These are phyloP conservation scores for Sporisorium exsertum DNA, from an alignment of 1,284 basidiomycete species.

Conservation along the genomic window DNA sequence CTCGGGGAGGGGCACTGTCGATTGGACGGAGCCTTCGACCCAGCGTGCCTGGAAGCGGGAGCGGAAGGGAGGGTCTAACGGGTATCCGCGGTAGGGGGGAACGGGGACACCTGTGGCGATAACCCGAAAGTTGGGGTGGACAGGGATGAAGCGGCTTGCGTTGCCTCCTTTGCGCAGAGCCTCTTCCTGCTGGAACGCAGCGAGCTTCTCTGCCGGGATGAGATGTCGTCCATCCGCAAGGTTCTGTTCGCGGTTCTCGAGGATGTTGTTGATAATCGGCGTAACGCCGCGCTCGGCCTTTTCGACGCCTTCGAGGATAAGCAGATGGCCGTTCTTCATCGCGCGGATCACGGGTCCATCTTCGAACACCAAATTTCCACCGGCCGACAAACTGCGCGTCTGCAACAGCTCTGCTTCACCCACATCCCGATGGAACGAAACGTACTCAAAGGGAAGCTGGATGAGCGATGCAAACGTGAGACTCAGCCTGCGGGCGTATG, in stretches of 20 bases:
- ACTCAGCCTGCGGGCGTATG: conserved; percentile 69
- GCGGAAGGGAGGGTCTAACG: conserved; percentile 70
- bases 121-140: conserved; percentile 69
- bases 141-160: conserved; percentile 62
- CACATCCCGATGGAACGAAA: conserved; percentile 69
- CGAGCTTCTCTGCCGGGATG: conserved; percentile 67
- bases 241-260: conserved; percentile 69
- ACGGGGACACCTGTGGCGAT: conserved; percentile 68
- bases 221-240: conserved; percentile 70
- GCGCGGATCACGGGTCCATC: conserved; percentile 69
- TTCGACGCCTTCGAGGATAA: conserved; percentile 70
- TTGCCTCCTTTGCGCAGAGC: conserved; percentile 15
- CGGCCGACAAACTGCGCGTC: conserved; percentile 61
- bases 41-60: conserved; percentile 69
- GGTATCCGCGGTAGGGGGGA: conserved; percentile 69
- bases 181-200: conserved; percentile 44
- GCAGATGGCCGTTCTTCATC: conserved; percentile 68
- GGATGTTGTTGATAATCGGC: conserved; percentile 69
- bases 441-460: conserved; percentile 68
- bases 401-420: conserved; percentile 70
- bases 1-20: conserved; percentile 35
- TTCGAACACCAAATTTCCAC: conserved; percentile 66
- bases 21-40: conserved; percentile 64
- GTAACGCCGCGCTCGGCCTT: conserved; percentile 68
- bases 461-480: conserved; percentile 68